These are phyloP conservation scores for Auricularia auricula-judae DNA, from an alignment of 768 basidiomycete species.

Conservation along the genomic window DNA sequence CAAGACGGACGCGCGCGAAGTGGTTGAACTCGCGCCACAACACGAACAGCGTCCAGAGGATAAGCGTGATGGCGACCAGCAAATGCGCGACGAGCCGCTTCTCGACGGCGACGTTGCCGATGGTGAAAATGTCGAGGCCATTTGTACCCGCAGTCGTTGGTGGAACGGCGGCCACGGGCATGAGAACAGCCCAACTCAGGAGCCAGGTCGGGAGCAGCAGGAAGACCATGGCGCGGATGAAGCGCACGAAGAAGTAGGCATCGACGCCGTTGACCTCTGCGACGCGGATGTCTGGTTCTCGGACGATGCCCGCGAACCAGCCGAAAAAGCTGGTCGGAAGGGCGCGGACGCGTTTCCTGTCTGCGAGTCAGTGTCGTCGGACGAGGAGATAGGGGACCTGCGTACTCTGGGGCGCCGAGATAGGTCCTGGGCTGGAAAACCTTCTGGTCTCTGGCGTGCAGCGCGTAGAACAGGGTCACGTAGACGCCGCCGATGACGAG, in stretches of 20 bases:
- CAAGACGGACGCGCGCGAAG: conserved; percentile 65
- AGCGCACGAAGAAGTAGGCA: conserved; percentile 90
- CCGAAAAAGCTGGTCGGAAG: conserved; percentile 1
- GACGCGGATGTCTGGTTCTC: conserved; percentile 5
- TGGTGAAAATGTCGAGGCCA: conserved; percentile 63
- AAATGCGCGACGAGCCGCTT: conserved; percentile 61
- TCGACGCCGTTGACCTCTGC: conserved; percentile 58
- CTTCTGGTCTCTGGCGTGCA: conserved; percentile 1
- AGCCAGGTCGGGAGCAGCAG: conserved; percentile 87
- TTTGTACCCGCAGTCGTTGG: conserved; percentile 30
- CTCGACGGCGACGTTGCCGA: conserved; percentile 57
- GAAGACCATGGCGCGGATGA: conserved; percentile 71
- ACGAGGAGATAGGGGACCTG: background rate
- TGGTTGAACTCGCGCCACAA: conserved; percentile 70
- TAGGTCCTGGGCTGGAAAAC: conserved; percentile 2
- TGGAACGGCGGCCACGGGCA: conserved; percentile 58
- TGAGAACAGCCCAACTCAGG: conserved; percentile 73
- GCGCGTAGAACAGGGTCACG: conserved; percentile 4
- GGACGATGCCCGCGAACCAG: conserved; percentile 2
- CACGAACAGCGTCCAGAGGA: conserved; percentile 70
- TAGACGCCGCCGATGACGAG: conserved; percentile 3
- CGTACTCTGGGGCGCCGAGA: conserved; percentile 2
- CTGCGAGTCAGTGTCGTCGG: background rate
- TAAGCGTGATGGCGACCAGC: conserved; percentile 58
- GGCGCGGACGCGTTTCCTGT: background rate